Evolutionary conservation across 257 asterid species (phyloP).

Genomic region (Jacaranda mimosifolia): DNA sequence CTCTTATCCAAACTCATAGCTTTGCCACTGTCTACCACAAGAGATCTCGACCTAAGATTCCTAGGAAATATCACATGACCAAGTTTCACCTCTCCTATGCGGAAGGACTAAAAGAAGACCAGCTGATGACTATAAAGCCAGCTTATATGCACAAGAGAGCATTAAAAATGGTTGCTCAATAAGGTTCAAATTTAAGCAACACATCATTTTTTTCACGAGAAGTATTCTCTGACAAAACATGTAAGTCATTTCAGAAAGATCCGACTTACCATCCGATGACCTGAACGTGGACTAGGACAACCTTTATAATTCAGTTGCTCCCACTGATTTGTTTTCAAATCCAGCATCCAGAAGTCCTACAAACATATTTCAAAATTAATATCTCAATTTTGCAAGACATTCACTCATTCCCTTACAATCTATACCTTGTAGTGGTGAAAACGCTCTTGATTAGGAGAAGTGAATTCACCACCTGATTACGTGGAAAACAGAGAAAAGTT

Average conservation of each 20-base stretch:
- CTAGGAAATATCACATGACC: neutral
- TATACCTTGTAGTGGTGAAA: conserved; percentile 99
- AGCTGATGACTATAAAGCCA: neutral
- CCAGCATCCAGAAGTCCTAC: conserved; percentile 96
- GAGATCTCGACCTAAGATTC: conserved; percentile 8
- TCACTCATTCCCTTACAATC: conserved; percentile 6
- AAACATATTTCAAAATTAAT: conserved; percentile 36
- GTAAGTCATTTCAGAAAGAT: conserved; percentile 23
- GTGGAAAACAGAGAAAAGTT: conserved; percentile 27
- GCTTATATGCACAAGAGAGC: conserved; percentile 15
- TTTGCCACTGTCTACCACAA: neutral
- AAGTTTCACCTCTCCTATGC: neutral
- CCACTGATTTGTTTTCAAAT: conserved; percentile 98
- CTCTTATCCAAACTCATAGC: conserved; percentile 1
- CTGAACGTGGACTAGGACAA: conserved; percentile 99
- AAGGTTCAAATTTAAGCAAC: conserved; percentile 4
- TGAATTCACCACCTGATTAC: conserved; percentile 92
- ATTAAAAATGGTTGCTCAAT: conserved; percentile 7
- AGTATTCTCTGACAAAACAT: conserved; percentile 11
- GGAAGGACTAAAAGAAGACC: conserved; percentile 2
- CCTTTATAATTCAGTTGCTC: conserved; percentile 97
- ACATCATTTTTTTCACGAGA: conserved; percentile 22
- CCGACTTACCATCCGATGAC: conserved; percentile 90
- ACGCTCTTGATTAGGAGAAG: conserved; percentile 99
- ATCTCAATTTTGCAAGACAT: conserved; percentile 24